Evolutionary conservation across 768 basidiomycete genomes (phyloP), one percentile per base, ranked within the genome.

Genomic region (Amanita polypyramis): DNA sequence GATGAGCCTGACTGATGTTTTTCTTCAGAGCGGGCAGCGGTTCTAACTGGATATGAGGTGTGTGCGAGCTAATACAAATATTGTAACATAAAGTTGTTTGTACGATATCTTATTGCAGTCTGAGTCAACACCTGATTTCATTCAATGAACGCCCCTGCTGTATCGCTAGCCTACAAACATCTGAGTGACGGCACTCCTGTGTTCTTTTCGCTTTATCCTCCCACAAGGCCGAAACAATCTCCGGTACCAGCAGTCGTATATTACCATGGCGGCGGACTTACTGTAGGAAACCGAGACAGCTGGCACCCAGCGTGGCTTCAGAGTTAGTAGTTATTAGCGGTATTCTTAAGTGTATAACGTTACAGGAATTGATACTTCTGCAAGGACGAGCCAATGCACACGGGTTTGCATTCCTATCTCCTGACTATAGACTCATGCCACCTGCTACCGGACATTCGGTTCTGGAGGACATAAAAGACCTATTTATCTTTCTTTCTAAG

Each of bases 251-350:
- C 65, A 2, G 58, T 75, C 5, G 52, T 74, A 14, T 76, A 71
- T 54, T 72, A 69, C 48, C 73, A 71, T 45, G 70, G 77, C 5
- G 82, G 82, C 2, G 80, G 80, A 6, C 60, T 85, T 27, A 72
- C 76, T 0, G 78, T 75, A 12, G 82, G 82, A 1, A 74, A 77
- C 52, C 66, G 74, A 45, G 58, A 56, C 27, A 77, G 74, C 55
- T 84, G 80, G 79, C 77, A 82, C 58, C 82, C 82, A 2, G 51
- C 45, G n/a, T 85, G 83, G 83, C 61, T 85, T 20, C 60, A 71
- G 41, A 68, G 82, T 82, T 47, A 59, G 63, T 60, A 47, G 33
- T 12, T 12, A 29, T 5, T 11, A 27, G 42, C 0, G 25, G 25
- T 5, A 14, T 32, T n/a, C 10, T 11, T 29, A 11, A 3, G 29